phyloP scores from a whole-genome alignment of 768 basidiomycete genomes.

The Lentinula sp. region DNA sequence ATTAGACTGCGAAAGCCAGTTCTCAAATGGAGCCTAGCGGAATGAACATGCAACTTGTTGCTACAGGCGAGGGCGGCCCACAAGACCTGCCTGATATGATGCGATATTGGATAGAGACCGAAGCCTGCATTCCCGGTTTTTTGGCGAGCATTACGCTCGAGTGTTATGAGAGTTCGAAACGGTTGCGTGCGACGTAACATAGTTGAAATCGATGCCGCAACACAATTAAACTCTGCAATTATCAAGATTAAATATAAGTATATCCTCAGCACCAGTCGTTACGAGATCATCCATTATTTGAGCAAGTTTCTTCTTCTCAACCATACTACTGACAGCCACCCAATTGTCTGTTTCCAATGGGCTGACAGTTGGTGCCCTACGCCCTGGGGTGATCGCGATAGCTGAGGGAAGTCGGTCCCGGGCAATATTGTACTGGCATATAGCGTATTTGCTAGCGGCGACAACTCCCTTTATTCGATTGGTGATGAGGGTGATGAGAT shows the following conservation, averaged over 20 bases:
- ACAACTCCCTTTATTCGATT: constrained; percentile 89
- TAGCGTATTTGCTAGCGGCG: constrained; percentile 79
- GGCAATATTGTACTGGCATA: constrained; percentile 90
- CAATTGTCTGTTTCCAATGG: constrained; percentile 79
- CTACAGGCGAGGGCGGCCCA: constrained; percentile 68
- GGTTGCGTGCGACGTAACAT: background rate
- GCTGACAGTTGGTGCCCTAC: constrained; percentile 83
- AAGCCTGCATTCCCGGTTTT: constrained; percentile 86
- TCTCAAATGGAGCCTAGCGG: constrained; percentile 28
- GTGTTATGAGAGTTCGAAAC: constrained; percentile 75
- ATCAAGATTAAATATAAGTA: constrained; percentile 83
- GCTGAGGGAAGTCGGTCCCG: constrained; percentile 59
- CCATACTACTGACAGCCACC: constrained; percentile 92
- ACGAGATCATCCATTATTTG: constrained; percentile 85
- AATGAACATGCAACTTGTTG: constrained; percentile 66
- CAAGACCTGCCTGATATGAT: constrained; percentile 71
- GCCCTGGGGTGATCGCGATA: constrained; percentile 75
- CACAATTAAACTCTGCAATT: constrained; percentile 79
- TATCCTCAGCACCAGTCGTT: constrained; percentile 81
- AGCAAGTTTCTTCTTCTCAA: constrained; percentile 76
- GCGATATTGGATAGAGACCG: constrained; percentile 81
- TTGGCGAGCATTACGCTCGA: constrained; percentile 85
- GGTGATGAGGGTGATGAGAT: constrained; percentile 75
- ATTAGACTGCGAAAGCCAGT: constrained; percentile 11
- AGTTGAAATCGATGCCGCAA: background rate